Percentiles rank a stretch among this genome's conserved stretches.
phyloP scores from a whole-genome alignment of 2,329 filamentous ascomycete genomes.

The Ceratocystis eucalypticola region DNA sequence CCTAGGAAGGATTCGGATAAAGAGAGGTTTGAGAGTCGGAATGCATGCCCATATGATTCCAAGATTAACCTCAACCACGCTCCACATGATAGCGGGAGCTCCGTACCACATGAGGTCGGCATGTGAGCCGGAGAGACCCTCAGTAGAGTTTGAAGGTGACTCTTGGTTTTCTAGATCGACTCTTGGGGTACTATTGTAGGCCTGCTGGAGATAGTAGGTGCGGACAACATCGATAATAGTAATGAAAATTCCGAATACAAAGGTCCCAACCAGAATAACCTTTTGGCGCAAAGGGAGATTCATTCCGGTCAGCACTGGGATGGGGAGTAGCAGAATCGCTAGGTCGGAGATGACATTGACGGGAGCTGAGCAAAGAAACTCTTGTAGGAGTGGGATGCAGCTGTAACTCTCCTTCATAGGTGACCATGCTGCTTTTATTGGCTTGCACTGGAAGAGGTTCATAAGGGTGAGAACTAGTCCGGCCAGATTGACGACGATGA shows the following conservation, averaged over 20 bases:
- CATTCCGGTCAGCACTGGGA: constrained; percentile 80
- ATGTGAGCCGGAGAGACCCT: constrained; percentile 35
- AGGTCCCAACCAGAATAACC: constrained; percentile 72
- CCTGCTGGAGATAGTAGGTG: constrained; percentile 78
- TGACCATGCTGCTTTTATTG: constrained; percentile 56
- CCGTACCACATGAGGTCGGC: constrained; percentile 57
- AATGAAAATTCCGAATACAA: constrained; percentile 76
- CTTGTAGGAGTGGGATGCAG: constrained; percentile 46
- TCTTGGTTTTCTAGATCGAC: constrained; percentile 27
- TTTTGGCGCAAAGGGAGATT: constrained; percentile 75
- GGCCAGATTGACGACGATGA: constrained; percentile 64
- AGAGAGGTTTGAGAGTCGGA: constrained; percentile 79
- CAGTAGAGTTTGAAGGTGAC: constrained; percentile 21
- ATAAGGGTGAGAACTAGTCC: constrained; percentile 70
- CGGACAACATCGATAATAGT: constrained; percentile 77
- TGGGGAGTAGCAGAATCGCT: constrained; percentile 72
- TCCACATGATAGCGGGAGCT: constrained; percentile 84
- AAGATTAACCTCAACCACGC: constrained; percentile 77
- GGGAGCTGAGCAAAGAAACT: constrained; percentile 63
- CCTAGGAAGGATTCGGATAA: constrained; percentile 48
- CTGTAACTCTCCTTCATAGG: constrained; percentile 25
- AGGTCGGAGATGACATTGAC: constrained; percentile 88
- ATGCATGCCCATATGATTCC: constrained; percentile 85
- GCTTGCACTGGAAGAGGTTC: constrained; percentile 76
- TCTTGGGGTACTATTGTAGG: constrained; percentile 34